phyloP scores from a whole-genome alignment of 768 basidiomycete genomes.

The Hortiboletus campestris region DNA sequence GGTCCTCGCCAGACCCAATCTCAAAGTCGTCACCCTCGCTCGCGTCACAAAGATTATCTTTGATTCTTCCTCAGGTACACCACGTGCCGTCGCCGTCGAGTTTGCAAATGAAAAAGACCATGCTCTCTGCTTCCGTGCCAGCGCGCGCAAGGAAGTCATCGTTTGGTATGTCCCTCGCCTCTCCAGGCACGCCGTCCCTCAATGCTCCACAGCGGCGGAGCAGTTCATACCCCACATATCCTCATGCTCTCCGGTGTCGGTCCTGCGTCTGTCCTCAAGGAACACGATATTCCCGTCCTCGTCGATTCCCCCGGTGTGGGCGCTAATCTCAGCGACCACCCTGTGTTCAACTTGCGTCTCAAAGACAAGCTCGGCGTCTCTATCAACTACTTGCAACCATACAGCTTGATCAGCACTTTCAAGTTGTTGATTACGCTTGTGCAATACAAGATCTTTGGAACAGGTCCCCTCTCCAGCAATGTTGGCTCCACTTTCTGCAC shows the following conservation, averaged over 20 bases:
- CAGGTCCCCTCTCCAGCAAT: slow-evolving; percentile 53
- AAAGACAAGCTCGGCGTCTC: slow-evolving; percentile 49
- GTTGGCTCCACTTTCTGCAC: slow-evolving; percentile 31
- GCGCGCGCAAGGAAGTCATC: slow-evolving; percentile 58
- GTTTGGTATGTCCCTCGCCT: slow-evolving; percentile 44
- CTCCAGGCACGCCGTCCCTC: not conserved
- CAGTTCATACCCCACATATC: slow-evolving; percentile 65
- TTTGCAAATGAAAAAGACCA: slow-evolving; percentile 39
- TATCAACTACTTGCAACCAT: slow-evolving; percentile 38
- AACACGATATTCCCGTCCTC: slow-evolving; percentile 52
- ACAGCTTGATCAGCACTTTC: slow-evolving; percentile 13
- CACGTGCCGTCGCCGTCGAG: slow-evolving; percentile 61
- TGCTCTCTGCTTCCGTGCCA: slow-evolving; percentile 39
- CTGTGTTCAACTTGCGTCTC: slow-evolving; percentile 49
- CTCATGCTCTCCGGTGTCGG: slow-evolving; percentile 78
- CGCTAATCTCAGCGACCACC: slow-evolving; percentile 69
- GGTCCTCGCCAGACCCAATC: slow-evolving; percentile 62
- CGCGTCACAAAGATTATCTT: slow-evolving; percentile 60
- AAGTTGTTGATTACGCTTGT: slow-evolving; percentile 34
- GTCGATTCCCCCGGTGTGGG: slow-evolving; percentile 75
- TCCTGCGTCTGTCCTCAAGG: slow-evolving; percentile 53
- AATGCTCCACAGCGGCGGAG: slow-evolving; percentile 46
- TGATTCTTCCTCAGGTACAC: slow-evolving; percentile 37
- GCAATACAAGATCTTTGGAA: slow-evolving; percentile 44
- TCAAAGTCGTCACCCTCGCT: slow-evolving; percentile 57